Base-by-base conservation (phyloP, 345 rosid genomes). In the Populus simonii region DNA sequence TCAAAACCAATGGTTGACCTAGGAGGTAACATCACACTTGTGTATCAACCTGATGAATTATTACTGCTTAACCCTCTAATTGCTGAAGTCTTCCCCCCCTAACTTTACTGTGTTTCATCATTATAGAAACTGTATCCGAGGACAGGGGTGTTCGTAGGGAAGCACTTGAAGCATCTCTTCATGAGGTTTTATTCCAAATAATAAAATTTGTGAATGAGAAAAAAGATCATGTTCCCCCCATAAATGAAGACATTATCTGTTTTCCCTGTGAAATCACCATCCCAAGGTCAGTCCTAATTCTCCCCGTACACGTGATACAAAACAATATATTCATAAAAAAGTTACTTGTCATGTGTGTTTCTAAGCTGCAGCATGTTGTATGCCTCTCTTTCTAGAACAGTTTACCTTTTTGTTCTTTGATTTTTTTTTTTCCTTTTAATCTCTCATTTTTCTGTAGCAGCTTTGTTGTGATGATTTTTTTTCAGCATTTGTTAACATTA, bases 171-270 rank as follows among this genome's bases (percentile, higher is more conserved):
- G 86, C 90, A 68, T 89, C 95, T 62, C 87, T 96, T 71, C 93
- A 82, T 57, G 97, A 96, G 67, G 98, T 91, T 76, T 71, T 96
- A 70, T 93, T 93, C 89, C 99, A 96, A 76, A 89, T 93, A 76
- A 91, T 96, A 76, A 96, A 87, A 80, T 96, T 92, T 80, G 98
- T 90, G 79, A 96, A 93, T 77, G 98, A 93, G 86, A 96, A 93
- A 80, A 96, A 90, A 77, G 99, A 96, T 73, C 99, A 96, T 22
- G 91, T 96, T 66, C 99, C 99, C 76, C 87, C 97, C 7, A 89
- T 96, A 79, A 81, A 92, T 2, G 98, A 96, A 45, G 89, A 92
- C 16, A 90, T 89, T 9, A 71, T 90, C 80, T 89, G 90, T 82
- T 96, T 90, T 80, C 98, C 98, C 5, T 89, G 89, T 77, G 99